Conservation (phyloP, 2,329 filamentous ascomycete species). For the Ophiostoma himal-ulmi region DNA sequence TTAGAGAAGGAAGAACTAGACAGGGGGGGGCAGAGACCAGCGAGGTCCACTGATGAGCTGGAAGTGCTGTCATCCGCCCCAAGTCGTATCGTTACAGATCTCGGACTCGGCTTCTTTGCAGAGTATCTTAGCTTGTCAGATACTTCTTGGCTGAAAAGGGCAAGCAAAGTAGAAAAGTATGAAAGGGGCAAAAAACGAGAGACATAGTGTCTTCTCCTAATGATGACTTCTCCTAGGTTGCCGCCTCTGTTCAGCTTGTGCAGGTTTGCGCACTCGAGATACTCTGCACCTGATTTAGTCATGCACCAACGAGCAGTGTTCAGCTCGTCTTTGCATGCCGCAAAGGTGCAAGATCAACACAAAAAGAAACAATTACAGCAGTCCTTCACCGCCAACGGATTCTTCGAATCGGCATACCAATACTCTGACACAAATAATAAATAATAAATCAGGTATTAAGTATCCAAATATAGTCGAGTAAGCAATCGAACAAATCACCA, state of each 20-base stretch:
- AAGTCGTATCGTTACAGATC: neutral
- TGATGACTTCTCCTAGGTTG: neutral
- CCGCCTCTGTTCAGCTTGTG: neutral
- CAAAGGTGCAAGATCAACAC: constrained; percentile 5
- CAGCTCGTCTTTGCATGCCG: neutral
- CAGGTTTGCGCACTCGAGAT: neutral
- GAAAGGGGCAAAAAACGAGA: no score
- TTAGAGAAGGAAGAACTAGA: neutral
- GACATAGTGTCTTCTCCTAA: no score
- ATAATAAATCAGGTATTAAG: neutral
- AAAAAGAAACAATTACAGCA: neutral
- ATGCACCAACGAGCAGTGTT: neutral
- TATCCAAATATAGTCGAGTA: neutral
- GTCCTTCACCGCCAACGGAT: neutral
- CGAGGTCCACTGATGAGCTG: neutral
- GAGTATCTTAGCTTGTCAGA: neutral
- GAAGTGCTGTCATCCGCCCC: neutral
- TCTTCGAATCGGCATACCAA: neutral
- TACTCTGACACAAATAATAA: no score
- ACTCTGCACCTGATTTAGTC: neutral
- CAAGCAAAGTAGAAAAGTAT: no score
- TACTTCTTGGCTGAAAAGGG: neutral
- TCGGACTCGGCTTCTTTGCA: neutral
- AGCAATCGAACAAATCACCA: neutral
- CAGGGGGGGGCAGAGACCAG: neutral